Conservation (phyloP, 2,329 filamentous ascomycete genomes). For the Rasamsonia emersonii region DNA sequence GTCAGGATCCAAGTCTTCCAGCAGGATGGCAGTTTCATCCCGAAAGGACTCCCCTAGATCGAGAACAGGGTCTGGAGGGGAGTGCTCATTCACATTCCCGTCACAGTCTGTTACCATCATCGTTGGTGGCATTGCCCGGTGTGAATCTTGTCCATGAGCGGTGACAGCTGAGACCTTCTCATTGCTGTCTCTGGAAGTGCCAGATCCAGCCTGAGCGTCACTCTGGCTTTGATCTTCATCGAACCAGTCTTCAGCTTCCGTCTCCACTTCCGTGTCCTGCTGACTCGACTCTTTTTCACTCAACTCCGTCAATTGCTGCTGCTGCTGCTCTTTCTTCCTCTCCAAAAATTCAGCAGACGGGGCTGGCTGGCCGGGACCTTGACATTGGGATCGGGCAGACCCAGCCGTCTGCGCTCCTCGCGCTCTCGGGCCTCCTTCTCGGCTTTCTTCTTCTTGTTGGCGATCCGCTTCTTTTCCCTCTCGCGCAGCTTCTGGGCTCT, state of each 20-base stretch:
- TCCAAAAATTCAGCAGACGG: constrained; percentile 24
- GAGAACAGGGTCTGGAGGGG: too few relatives aligned
- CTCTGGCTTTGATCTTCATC: constrained; percentile 1
- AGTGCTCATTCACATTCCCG: constrained; percentile 1
- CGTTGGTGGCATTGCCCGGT: not conserved
- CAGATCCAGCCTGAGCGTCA: not conserved
- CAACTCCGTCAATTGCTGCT: not conserved
- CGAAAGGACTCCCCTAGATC: constrained; percentile 21
- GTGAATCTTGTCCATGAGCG: not conserved
- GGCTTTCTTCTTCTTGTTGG: constrained; percentile 26
- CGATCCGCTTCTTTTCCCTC: constrained; percentile 23
- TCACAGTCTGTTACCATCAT: not conserved
- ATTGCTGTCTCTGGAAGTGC: not conserved
- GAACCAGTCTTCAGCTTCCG: constrained; percentile 1
- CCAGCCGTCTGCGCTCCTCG: constrained; percentile 24
- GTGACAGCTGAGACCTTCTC: not conserved
- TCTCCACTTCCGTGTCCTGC: not conserved
- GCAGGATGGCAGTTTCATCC: constrained; percentile 25
- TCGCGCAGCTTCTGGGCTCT: constrained; percentile 32
- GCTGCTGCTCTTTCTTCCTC: constrained; percentile 9
- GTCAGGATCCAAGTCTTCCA: constrained; percentile 15
- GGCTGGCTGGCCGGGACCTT: constrained; percentile 27
- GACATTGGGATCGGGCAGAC: constrained; percentile 23
- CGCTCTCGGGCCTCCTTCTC: constrained; percentile 26
- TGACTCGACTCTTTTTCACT: constrained; percentile 2